Evolutionary conservation across 2,329 filamentous ascomycete genomes (phyloP).

Genomic region (Fusarium cyanostomum): DNA sequence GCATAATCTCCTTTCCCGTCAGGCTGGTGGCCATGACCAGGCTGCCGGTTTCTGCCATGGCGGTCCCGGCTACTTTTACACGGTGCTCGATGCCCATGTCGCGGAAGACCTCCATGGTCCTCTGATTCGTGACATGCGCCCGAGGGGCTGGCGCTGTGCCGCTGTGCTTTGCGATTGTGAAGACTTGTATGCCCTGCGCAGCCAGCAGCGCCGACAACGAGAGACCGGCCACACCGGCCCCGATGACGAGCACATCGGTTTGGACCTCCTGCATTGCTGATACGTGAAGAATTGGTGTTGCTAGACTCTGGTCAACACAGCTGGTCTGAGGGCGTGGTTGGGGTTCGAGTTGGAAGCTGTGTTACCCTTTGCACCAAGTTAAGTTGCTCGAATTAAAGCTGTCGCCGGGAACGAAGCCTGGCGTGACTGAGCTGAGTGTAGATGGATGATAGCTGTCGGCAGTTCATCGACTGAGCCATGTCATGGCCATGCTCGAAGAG

Average conservation of each 20-base stretch:
- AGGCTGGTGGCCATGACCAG: conserved; percentile 25
- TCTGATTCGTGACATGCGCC: conserved; percentile 23
- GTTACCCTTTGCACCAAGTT: too few species aligned
- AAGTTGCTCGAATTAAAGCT: too few species aligned
- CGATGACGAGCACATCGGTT: conserved; percentile 19
- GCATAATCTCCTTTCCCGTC: conserved; percentile 16
- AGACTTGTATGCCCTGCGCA: not conserved
- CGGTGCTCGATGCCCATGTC: conserved; percentile 18
- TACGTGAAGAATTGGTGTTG: not conserved
- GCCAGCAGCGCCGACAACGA: conserved; percentile 15
- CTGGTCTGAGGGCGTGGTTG: not conserved
- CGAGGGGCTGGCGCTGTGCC: conserved; percentile 18
- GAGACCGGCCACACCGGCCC: conserved; percentile 15
- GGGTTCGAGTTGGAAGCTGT: too few species aligned
- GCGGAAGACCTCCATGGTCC: conserved; percentile 25
- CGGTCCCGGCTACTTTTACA: conserved; percentile 11
- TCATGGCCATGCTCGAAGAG: too few species aligned
- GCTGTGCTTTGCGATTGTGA: conserved; percentile 22
- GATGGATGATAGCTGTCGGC: too few species aligned
- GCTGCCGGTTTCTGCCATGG: conserved; percentile 3
- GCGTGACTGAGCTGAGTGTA: too few species aligned
- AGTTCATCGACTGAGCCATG: too few species aligned
- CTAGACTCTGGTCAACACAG: not conserved
- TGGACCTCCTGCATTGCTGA: conserved; percentile 8
- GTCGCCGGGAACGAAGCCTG: too few species aligned